Percentiles rank a stretch among this genome's conserved stretches.
Conservation (phyloP, 2,329 filamentous ascomycete genomes). For the Trichophyton benhamiae region DNA sequence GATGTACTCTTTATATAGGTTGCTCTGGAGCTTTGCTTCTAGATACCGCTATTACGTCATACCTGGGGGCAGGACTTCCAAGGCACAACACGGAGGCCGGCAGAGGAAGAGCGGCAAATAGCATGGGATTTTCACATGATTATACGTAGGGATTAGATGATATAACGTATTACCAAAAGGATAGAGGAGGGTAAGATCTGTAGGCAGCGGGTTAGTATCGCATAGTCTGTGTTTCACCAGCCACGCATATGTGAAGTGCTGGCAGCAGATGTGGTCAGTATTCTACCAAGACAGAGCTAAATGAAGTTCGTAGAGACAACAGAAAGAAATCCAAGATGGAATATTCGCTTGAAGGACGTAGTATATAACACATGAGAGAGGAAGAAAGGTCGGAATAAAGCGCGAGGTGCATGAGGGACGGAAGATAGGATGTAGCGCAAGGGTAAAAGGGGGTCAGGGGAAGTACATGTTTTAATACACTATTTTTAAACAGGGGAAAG, state of each 20-base stretch:
- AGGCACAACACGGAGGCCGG: not conserved
- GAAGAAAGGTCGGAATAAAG: not conserved
- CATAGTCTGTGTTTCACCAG: not conserved
- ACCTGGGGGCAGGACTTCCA: not conserved
- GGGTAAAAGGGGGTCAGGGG: not conserved
- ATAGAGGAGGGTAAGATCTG: not conserved
- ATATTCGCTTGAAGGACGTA: constrained; percentile 3
- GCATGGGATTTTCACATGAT: not conserved
- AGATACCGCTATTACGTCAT: not conserved
- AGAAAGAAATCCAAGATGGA: not conserved
- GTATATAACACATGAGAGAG: constrained; percentile 6
- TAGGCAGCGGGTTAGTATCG: not conserved
- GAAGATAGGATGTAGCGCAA: not conserved
- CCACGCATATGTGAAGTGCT: not conserved
- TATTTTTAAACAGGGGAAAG: not conserved
- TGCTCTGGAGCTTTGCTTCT: not conserved
- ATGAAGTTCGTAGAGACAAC: not conserved
- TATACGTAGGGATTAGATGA: not conserved
- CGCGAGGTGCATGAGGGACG: not conserved
- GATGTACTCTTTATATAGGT: not conserved
- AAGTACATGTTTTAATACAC: constrained; percentile 7
- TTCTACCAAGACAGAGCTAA: not conserved
- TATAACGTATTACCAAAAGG: not conserved
- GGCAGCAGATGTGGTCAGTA: not conserved
- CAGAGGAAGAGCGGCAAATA: not conserved